A percentile compares a stretch with the other conserved stretches of the same genome.
phyloP scores from a whole-genome alignment of 257 asterid genomes.

The Solanum peruvianum region DNA sequence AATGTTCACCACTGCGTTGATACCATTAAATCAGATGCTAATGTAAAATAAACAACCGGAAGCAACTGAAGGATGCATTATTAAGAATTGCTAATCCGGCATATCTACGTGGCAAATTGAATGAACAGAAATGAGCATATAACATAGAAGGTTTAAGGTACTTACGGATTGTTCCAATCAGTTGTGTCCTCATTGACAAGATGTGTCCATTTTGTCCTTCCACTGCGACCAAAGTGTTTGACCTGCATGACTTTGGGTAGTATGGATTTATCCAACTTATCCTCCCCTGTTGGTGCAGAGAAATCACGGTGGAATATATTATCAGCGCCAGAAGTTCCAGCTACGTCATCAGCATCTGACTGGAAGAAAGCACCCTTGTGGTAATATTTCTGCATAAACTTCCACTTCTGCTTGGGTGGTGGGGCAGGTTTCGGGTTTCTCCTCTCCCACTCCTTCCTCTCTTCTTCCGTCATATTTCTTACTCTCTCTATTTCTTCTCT shows the following conservation, averaged over 20 bases:
- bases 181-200: conserved; percentile 94
- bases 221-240: conserved; percentile 94
- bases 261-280: conserved; percentile 74
- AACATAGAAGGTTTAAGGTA: neutral
- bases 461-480: conserved; percentile 94
- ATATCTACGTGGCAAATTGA: neutral
- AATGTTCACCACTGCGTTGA: neutral
- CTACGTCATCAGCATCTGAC: conserved; percentile 47
- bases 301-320: conserved; percentile 53
- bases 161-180: conserved; percentile 94
- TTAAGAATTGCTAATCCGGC: neutral
- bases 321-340: conserved; percentile 61
- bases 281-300: conserved; percentile 95
- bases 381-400: conserved; percentile 93
- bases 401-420: conserved; percentile 54
- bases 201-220: conserved; percentile 96
- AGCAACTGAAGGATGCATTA: neutral
- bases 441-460: conserved; percentile 97
- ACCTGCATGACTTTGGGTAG: conserved; percentile 97
- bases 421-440: conserved; percentile 61
- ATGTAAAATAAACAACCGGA: neutral
- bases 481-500: conserved; percentile 88
- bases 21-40: neutral
- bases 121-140: neutral
- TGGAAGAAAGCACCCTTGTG: conserved; percentile 98